A percentile compares a stretch with the other conserved stretches of the same genome.
Evolutionary conservation across 1,139 yeast genomes (phyloP).

Genomic region (Zygotorulaspora mrakii): DNA sequence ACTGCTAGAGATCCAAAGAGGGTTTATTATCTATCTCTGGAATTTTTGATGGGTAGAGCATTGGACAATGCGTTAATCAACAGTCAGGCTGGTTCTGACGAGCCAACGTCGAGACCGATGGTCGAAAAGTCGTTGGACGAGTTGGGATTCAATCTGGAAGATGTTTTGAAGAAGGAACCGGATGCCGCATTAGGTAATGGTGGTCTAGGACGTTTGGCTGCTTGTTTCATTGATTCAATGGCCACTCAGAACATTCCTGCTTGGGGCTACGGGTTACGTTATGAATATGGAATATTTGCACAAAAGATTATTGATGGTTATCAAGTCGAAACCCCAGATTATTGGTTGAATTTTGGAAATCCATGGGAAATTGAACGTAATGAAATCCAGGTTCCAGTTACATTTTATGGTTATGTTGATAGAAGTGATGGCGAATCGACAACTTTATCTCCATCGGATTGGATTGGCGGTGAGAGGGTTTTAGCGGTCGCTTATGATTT

Average conservation of each 20-base stretch:
- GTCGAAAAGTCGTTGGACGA: conserved; percentile 59
- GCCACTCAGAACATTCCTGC: conserved; percentile 86
- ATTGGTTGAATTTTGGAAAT: conserved; percentile 82
- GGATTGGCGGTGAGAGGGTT: conserved; percentile 89
- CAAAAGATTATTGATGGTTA: conserved; percentile 89
- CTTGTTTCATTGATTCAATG: conserved; percentile 87
- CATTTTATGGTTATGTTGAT: conserved; percentile 81
- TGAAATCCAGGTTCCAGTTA: conserved; percentile 89
- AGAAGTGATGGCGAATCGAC: conserved; percentile 53
- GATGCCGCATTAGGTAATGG: conserved; percentile 96
- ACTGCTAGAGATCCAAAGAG: conserved; percentile 82
- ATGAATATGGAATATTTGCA: conserved; percentile 89
- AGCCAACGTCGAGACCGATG: conserved; percentile 42
- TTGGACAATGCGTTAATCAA: conserved; percentile 91
- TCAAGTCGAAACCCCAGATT: conserved; percentile 92
- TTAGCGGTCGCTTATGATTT: conserved; percentile 90
- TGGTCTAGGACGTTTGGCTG: conserved; percentile 92
- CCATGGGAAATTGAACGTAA: conserved; percentile 91
- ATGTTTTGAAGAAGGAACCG: conserved; percentile 78
- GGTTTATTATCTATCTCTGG: conserved; percentile 81
- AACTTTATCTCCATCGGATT: conserved; percentile 47
- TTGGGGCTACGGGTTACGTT: conserved; percentile 95
- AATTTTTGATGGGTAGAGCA: conserved; percentile 93
- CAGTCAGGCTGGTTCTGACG: conserved; percentile 43
- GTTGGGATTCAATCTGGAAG: conserved; percentile 85